Conservation (phyloP, 768 basidiomycete genomes). For the Lyophyllum shimeji region DNA sequence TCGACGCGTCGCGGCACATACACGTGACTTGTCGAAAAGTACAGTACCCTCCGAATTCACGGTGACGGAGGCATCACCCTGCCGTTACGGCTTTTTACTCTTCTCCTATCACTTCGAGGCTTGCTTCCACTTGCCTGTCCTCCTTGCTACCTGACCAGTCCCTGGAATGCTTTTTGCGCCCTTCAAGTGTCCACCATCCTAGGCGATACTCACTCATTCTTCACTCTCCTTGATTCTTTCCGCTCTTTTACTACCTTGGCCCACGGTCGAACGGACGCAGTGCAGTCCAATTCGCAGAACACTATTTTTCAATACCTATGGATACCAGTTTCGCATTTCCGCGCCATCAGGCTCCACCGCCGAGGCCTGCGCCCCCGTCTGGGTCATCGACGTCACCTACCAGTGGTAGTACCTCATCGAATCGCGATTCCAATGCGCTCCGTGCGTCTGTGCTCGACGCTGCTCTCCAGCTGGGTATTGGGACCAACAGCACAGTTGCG, state of each 20-base stretch:
- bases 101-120: not conserved
- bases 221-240: not conserved
- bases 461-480: constrained; percentile 67
- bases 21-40: not conserved
- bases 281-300: constrained; percentile 8
- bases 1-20: not conserved
- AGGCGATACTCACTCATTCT: not conserved
- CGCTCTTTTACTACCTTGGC: not conserved
- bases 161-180: not conserved
- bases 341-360: constrained; percentile 19
- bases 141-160: too few species aligned
- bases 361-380: constrained; percentile 19
- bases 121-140: not conserved
- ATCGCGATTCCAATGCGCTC: constrained; percentile 56
- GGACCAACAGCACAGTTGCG: constrained; percentile 56
- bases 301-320: constrained; percentile 22
- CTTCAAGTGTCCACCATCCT: not conserved
- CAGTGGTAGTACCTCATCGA: constrained; percentile 12
- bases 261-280: constrained; percentile 9
- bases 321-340: constrained; percentile 34
- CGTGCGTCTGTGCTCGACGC: constrained; percentile 76
- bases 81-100: not conserved
- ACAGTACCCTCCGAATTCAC: not conserved
- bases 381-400: constrained; percentile 11
- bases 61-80: not conserved